Base-by-base conservation (phyloP, 1,284 basidiomycete species). In the Fistulinella cinereoalba region DNA sequence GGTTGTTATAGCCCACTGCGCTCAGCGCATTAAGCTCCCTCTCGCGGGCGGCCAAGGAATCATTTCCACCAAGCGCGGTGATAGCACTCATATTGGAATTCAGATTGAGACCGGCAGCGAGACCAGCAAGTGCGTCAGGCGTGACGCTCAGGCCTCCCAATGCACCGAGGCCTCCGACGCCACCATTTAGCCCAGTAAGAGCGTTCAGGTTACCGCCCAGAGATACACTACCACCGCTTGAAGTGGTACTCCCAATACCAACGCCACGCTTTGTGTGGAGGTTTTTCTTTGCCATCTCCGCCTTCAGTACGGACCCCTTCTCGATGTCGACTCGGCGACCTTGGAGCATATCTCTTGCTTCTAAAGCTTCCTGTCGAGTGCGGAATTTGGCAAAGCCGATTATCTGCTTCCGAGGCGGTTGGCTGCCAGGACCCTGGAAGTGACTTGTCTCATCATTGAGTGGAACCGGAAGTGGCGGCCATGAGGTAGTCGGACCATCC, bases 201-300 rank as follows among this genome's bases (percentile, higher is more conserved):
- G 55, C 47, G 22, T 52, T 54, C 44, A 62, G 34, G 38, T 56
- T 59, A 41, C 39, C 51, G 21, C 62, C 64, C 41, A 64, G 54
- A 45, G 55, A 60, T 6, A 56, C 29, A 22, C 50, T 52, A 11
- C 65, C 58, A 21, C 56, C 49, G 13, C 47, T 47, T 25, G 62
- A 56, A 25, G 54, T 53, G 22, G 47, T 58, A 32, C 54, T 59
- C 23, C 59, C 60, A 22, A 64, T 65, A n/a, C 88, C 87, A 21
- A 88, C 84, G 1, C 88, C 89, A 33, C 92, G 76, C 71, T 94
- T 95, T 19, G 93, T 97, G 65, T 99, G 96, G 37, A 99, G 68
- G 63, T 99, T 98, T 80, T 99, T 99, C 82, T 99, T 99, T 31
- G 96, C 96, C 92, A 99, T 97, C 71, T 99, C 97, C 15, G 96